Base-by-base conservation (phyloP, 2,329 filamentous ascomycete genomes). In the Daldinia sp. region DNA sequence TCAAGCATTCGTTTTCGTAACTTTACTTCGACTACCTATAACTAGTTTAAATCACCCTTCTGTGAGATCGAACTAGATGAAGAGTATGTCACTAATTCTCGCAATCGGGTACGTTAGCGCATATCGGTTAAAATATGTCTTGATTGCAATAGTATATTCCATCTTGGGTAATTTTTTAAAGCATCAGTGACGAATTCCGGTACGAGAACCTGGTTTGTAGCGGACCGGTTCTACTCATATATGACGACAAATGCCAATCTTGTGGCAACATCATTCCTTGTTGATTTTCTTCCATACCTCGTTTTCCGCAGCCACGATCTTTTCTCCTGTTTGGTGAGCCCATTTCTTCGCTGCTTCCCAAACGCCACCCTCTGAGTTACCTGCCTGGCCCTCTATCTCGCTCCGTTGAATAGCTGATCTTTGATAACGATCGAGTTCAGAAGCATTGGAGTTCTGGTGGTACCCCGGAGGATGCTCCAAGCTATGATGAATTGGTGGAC, bases 281-380 rank as follows among this genome's bases (percentile, higher is more conserved):
- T 86, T 88, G 72, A 89, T 85, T 71, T 81, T 83, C 75, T 82
- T 83, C 87, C 87, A 89, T 21, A 89, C 82, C 74, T 88, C 85
- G 51, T 77, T 79, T 77, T 89, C 87, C 11, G 85, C 85, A 11
- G 82, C 83, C 7, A 81, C 83, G 25, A 89, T 75, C 72, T 82
- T 85, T 63, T 83, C 82, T 51, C 86, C 86, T 5, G 86, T 86
- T 30, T 80, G 81, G 61, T 80, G 77, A 45, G 83, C 85, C 79
- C 84, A 82, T 73, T 85, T 87, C 78, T 84, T 86, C 9, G 85
- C 85, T 47, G 82, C 76, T 57, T 79, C 80, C 84, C 84, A 87
- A 4, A 87, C 76, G n/a, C 82, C 80, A 15, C 80, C 80, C 15
- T 34, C 47, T 9, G 64, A 68, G 13, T 68, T 69, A 1, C 59